Evolutionary conservation across 1,284 basidiomycete genomes (phyloP).

Genomic region (Cutaneotrichosporon mucoides): DNA sequence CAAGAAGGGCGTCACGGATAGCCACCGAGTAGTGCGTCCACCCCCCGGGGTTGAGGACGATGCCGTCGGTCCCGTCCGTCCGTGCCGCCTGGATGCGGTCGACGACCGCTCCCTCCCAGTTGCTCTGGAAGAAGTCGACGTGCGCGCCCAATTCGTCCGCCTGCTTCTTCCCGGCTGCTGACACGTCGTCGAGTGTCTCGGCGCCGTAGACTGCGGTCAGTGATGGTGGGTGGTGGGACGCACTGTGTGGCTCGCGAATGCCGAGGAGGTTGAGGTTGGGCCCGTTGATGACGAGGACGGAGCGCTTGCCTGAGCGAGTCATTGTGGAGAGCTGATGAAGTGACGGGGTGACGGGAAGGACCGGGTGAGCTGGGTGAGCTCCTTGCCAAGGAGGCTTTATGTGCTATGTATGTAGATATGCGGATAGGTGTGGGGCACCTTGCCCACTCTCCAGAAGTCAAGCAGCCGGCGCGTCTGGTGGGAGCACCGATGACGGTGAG

Average conservation of each 20-base stretch:
- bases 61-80: conserved; percentile 31
- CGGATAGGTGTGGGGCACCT: no score
- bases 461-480: no score
- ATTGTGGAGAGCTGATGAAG: background rate
- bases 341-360: no score
- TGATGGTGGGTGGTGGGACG: background rate
- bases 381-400: no score
- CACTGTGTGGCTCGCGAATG: conserved; percentile 31
- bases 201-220: conserved; percentile 34
- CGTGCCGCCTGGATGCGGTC: conserved; percentile 42
- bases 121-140: conserved; percentile 38
- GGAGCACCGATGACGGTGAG: no score
- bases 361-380: no score
- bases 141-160: conserved; percentile 16
- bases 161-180: conserved; percentile 9
- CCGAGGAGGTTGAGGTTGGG: conserved; percentile 48
- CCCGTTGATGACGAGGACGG: conserved; percentile 32
- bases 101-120: conserved; percentile 44
- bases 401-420: no score
- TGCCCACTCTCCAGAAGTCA: no score
- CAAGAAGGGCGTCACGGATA: conserved; percentile 39
- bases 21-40: conserved; percentile 43
- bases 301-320: conserved; percentile 7
- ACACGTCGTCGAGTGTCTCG: conserved; percentile 32
- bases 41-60: conserved; percentile 42